phyloP scores from a whole-genome alignment of 305 asterid species.

The Fraxinus floribunda region DNA sequence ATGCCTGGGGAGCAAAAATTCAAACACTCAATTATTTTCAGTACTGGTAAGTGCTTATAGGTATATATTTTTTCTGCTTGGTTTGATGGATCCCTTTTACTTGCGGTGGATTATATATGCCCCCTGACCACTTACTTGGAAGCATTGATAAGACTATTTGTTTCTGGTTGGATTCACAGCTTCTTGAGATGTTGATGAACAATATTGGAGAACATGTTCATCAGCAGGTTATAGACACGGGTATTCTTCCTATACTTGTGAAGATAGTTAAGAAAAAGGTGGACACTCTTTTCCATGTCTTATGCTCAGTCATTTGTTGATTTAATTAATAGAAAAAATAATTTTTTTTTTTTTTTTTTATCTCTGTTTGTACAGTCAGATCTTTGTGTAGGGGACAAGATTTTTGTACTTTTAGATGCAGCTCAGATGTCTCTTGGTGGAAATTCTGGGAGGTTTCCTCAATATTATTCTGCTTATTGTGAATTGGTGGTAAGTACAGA shows the following conservation, averaged over 20 bases:
- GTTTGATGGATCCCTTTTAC: conserved; percentile 3
- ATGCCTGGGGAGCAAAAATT: conserved; percentile 71
- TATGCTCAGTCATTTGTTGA: conserved; percentile 8
- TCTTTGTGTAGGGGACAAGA: conserved; percentile 74
- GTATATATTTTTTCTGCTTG: conserved; percentile 15
- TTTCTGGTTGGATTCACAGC: conserved; percentile 43
- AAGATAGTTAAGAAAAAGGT: conserved; percentile 93
- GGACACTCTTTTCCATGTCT: not conserved
- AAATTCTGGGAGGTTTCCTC: conserved; percentile 88
- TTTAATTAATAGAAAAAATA: conserved; percentile 4
- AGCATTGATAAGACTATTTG: conserved; percentile 10
- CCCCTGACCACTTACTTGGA: conserved; percentile 8
- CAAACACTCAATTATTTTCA: conserved; percentile 62
- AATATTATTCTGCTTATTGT: conserved; percentile 75
- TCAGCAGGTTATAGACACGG: conserved; percentile 78
- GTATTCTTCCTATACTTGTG: conserved; percentile 73
- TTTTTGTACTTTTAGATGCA: conserved; percentile 86
- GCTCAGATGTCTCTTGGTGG: conserved; percentile 97
- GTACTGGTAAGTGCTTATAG: conserved; percentile 54
- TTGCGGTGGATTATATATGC: conserved; percentile 6
- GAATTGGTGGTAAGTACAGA: conserved; percentile 79
- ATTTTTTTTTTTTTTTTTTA: not conserved
- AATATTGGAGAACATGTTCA: conserved; percentile 92
- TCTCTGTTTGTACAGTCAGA: conserved; percentile 54
- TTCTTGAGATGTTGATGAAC: conserved; percentile 94